Evolutionary conservation across 345 rosid genomes (phyloP).

Genomic region (Capsella bursapastoris): DNA sequence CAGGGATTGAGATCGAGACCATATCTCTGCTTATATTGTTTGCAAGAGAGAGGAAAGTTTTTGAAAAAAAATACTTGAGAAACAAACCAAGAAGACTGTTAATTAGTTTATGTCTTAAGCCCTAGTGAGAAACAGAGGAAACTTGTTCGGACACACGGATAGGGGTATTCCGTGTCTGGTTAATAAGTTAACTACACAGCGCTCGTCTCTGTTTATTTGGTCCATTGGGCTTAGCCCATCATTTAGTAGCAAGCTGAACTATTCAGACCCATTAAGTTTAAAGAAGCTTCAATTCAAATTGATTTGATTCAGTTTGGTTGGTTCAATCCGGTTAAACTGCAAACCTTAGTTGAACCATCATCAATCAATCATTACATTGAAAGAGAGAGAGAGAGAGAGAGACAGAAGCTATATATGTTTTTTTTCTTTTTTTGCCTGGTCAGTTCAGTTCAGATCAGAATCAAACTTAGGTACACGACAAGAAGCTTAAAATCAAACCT

Average conservation of each 20-base stretch:
- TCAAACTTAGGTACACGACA: constrained; percentile 16
- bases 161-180: not conserved
- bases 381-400: not conserved
- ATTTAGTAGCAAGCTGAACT: too few relatives aligned
- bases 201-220: constrained; percentile 1
- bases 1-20: not conserved
- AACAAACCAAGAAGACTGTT: not conserved
- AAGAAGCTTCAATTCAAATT: too few relatives aligned
- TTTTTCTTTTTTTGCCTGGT: not conserved
- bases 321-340: too few relatives aligned
- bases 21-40: not conserved
- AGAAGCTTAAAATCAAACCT: constrained; percentile 12
- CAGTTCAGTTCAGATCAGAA: constrained; percentile 5
- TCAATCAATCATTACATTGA: not conserved
- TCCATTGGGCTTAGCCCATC: not conserved
- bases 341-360: too few relatives aligned
- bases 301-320: too few relatives aligned
- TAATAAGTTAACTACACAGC: not conserved
- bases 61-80: not conserved
- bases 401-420: not conserved
- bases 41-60: not conserved
- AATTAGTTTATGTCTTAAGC: not conserved
- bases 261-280: too few relatives aligned
- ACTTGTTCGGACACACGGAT: constrained; percentile 22
- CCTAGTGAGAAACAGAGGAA: not conserved